These are phyloP conservation scores for Penicillium pulvis DNA, from an alignment of 495 filamentous ascomycete genomes.

Conservation along the genomic window DNA sequence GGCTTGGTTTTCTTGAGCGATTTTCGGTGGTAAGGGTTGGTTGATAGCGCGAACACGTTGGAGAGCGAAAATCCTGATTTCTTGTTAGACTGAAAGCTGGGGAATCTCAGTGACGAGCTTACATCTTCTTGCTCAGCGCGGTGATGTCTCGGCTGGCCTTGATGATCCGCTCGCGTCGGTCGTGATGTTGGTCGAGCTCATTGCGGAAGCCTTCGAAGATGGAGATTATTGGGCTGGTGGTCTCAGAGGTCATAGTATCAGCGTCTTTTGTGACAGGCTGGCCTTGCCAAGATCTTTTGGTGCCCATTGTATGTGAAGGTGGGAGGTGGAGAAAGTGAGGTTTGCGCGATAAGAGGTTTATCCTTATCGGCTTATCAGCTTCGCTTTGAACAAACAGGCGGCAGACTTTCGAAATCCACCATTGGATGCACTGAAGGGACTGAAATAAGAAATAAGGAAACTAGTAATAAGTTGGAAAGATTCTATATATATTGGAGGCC, in stretches of 20 bases:
- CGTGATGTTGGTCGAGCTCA: slow-evolving; percentile 93
- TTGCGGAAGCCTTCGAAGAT: slow-evolving; percentile 85
- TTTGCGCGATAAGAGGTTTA: slow-evolving; percentile 8
- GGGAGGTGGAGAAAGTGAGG: slow-evolving; percentile 1
- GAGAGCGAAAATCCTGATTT: slow-evolving; percentile 80
- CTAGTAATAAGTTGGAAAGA: too few relatives aligned
- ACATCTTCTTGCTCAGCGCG: slow-evolving; percentile 96
- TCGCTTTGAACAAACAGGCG: neutral
- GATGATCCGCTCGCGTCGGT: slow-evolving; percentile 84
- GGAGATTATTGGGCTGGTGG: slow-evolving; percentile 52
- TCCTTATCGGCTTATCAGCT: slow-evolving; percentile 3
- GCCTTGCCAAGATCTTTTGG: slow-evolving; percentile 64
- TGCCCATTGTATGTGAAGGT: slow-evolving; percentile 32
- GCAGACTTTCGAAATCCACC: too few relatives aligned
- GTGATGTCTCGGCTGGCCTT: slow-evolving; percentile 92
- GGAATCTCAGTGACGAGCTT: slow-evolving; percentile 20
- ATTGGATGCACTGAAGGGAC: too few relatives aligned
- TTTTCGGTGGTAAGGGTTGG: slow-evolving; percentile 61
- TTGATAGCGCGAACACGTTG: slow-evolving; percentile 75
- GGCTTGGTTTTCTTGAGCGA: slow-evolving; percentile 63
- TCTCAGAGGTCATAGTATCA: slow-evolving; percentile 31
- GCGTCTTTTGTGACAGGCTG: slow-evolving; percentile 41
- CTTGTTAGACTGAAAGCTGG: slow-evolving; percentile 4
- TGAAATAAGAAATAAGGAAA: too few relatives aligned
- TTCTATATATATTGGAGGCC: too few relatives aligned